Base-by-base conservation (phyloP, 2,329 filamentous ascomycete genomes). In the Ascochyta koolunga region DNA sequence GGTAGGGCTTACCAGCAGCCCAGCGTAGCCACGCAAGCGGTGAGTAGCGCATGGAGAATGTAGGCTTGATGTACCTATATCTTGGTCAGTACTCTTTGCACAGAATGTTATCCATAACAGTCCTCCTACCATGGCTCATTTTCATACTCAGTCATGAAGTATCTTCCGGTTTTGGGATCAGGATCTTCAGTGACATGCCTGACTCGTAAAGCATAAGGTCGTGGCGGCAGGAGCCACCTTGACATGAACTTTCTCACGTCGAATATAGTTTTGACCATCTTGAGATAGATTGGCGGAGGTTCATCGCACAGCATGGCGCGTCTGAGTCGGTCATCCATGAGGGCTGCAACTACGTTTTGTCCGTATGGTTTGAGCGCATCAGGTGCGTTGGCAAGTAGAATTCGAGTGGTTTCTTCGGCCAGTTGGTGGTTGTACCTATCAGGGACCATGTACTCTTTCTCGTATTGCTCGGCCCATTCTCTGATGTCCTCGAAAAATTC, bases 301-400 rank as follows among this genome's bases (percentile, higher is more conserved):
- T 76, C 66, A 35, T 62, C 54, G 44, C 64, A 63, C 54, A 77
- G 74, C 79, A 91, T 90, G 0, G 88, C 85, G 43, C 79, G 80
- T 15, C 88, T 79, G 41, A 90, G 74, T 11, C 83, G 80, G 21
- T 86, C 82, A 21, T 86, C 86, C 82, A 91, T 84, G 46, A 90
- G 72, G 9, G 83, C 82, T 29, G 80, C 78, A 7, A 88, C 77
- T 24, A 82, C 74, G 41, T 85, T 77, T 24, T 78, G 67, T 1
- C 77, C 83, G 15, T 56, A 40, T 4, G 83, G 68, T 0, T 79
- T 76, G 36, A 82, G 76, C 16, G 80, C 58, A 54, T 65, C 50
- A 15, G 80, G 76, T 0, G 88, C 79, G 52, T 85, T 78, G 54
- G 81, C 85, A 24, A 89, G 68, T 24, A 91, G 72, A 50, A 91